Conservation (phyloP, 345 rosid species). For the Linum usitatissimum region DNA sequence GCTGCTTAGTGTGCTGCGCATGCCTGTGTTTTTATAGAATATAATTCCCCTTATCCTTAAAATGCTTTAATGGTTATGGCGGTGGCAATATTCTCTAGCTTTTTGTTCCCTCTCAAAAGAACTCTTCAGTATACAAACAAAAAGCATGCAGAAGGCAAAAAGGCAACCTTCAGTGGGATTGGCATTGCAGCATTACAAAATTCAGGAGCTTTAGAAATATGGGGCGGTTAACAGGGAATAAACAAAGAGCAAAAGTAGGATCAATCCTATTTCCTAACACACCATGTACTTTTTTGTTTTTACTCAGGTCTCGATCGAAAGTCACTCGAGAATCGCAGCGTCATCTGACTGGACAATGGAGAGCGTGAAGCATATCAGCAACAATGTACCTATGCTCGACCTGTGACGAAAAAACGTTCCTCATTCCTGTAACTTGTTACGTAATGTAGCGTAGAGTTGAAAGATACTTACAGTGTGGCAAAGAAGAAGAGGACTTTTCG, state of each 20-base stretch:
- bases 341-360: conserved; percentile 30
- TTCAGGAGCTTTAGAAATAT: conserved; percentile 2
- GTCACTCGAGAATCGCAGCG: conserved; percentile 27
- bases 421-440: not conserved
- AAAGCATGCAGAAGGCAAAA: conserved; percentile 1
- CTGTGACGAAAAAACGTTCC: conserved; percentile 25
- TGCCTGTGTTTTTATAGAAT: conserved; percentile 2
- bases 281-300: conserved; percentile 2
- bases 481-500: conserved; percentile 76
- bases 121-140: conserved; percentile 13
- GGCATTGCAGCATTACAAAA: conserved; percentile 14
- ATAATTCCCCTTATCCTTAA: not conserved
- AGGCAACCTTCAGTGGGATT: conserved; percentile 7
- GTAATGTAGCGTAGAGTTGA: not conserved
- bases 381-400: conserved; percentile 88
- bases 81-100: not conserved
- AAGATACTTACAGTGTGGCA: conserved; percentile 63
- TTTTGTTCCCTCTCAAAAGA: conserved; percentile 12
- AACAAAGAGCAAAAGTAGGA: no score
- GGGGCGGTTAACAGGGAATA: conserved; percentile 1
- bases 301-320: not conserved
- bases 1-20: conserved; percentile 11
- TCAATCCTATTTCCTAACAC: not conserved
- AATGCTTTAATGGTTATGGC: not conserved
- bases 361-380: conserved; percentile 86